phyloP scores from a whole-genome alignment of 2,329 filamentous ascomycete genomes.

The Thelonectria olida region DNA sequence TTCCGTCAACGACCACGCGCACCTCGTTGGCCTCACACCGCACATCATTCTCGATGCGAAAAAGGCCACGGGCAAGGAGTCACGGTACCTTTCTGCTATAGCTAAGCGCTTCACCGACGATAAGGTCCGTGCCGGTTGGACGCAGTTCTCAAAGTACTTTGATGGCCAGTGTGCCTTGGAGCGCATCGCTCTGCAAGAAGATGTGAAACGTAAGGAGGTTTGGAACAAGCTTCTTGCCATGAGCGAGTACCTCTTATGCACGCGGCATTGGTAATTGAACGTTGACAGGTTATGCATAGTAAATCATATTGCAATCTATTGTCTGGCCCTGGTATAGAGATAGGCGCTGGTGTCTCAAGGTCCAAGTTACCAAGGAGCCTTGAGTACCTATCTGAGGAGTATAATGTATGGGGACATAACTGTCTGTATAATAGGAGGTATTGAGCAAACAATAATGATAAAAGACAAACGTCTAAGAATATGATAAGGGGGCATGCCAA shows the following conservation, averaged over 20 bases:
- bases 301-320: neutral
- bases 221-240: conserved; percentile 73
- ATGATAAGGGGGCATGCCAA: conserved; percentile 36
- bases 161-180: conserved; percentile 88
- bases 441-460: conserved; percentile 38
- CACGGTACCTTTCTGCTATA: conserved; percentile 73
- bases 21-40: conserved; percentile 66
- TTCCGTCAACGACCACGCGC: conserved; percentile 63
- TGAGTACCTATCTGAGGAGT: neutral
- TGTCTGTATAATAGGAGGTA: conserved; percentile 33
- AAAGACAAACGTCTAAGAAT: conserved; percentile 36
- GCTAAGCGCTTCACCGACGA: conserved; percentile 62
- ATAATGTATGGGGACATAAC: neutral
- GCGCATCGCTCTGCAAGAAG: conserved; percentile 84
- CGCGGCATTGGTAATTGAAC: conserved; percentile 71
- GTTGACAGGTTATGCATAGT: neutral
- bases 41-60: conserved; percentile 82
- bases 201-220: conserved; percentile 84
- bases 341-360: neutral
- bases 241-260: conserved; percentile 73
- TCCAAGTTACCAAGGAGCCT: neutral
- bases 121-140: conserved; percentile 74
- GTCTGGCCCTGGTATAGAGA: neutral
- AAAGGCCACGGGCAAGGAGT: conserved; percentile 80
- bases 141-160: conserved; percentile 82